Conservation (phyloP, 192 early-diverging fungal genomes). For the Podochytrium sp. region DNA sequence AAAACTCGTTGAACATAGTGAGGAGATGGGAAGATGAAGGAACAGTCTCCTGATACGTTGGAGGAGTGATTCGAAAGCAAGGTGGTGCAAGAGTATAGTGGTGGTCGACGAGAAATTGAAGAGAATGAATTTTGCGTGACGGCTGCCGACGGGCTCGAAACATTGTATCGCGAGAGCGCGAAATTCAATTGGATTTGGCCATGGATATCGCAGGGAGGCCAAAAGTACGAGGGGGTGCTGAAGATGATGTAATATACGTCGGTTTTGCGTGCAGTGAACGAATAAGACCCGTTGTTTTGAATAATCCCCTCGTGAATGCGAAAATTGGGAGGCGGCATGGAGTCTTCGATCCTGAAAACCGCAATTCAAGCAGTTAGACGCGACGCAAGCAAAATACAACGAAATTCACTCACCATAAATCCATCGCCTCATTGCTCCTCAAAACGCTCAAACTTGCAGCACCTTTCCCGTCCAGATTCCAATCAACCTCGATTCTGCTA, state of each 20-base stretch:
- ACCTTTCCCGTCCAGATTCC: not conserved
- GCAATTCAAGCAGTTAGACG: not conserved
- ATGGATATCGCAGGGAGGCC: not conserved
- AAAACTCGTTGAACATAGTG: not conserved
- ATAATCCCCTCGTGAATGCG: not conserved
- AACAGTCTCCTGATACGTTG: too few species aligned
- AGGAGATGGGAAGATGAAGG: not conserved
- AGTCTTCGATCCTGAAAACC: not conserved
- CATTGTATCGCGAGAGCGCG: not conserved
- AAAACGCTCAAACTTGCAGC: not conserved
- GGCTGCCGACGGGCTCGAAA: too few species aligned
- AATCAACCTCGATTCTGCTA: not conserved
- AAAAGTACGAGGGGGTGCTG: not conserved
- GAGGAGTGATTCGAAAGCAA: not conserved
- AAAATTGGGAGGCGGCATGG: not conserved
- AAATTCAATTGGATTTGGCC: not conserved
- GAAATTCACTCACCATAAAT: too few species aligned
- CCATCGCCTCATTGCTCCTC: not conserved
- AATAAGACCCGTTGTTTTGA: not conserved
- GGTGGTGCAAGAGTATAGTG: not conserved
- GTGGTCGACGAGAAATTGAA: too few species aligned
- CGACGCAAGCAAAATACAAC: not conserved
- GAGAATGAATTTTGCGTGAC: too few species aligned
- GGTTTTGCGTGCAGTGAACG: not conserved
- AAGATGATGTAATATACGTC: constrained; percentile 6